Evolutionary conservation across 2,329 filamentous ascomycete genomes (phyloP).

Genomic region (Talaromyces sp.): DNA sequence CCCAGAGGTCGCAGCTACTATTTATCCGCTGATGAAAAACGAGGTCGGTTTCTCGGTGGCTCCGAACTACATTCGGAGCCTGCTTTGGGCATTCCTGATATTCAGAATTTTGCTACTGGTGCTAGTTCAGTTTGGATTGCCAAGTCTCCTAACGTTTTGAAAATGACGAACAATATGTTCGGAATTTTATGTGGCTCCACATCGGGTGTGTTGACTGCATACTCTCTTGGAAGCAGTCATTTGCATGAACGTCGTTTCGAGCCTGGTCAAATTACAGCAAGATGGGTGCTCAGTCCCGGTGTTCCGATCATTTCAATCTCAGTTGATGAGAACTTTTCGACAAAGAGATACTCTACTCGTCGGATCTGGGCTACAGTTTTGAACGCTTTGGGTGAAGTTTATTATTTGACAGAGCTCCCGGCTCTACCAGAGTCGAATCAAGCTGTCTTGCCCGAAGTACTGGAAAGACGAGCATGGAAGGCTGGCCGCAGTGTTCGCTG

Average conservation of each 20-base stretch:
- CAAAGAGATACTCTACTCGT: slow-evolving; percentile 63
- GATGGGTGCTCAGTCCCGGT: slow-evolving; percentile 87
- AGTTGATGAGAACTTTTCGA: slow-evolving; percentile 77
- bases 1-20: slow-evolving; percentile 80
- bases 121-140: slow-evolving; percentile 85
- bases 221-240: slow-evolving; percentile 65
- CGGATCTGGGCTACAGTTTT: slow-evolving; percentile 89
- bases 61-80: slow-evolving; percentile 60
- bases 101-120: slow-evolving; percentile 67
- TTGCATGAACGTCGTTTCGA: slow-evolving; percentile 61
- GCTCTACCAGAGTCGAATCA: slow-evolving; percentile 33
- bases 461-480: slow-evolving; percentile 70
- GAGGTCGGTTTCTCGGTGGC: slow-evolving; percentile 69
- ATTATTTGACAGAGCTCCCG: slow-evolving; percentile 73
- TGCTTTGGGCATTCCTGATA: slow-evolving; percentile 70
- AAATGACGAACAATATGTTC: slow-evolving; percentile 70
- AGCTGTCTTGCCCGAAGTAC: slow-evolving; percentile 47
- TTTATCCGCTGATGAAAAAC: slow-evolving; percentile 68
- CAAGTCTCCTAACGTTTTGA: slow-evolving; percentile 70
- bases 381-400: slow-evolving; percentile 90
- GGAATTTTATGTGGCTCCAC: slow-evolving; percentile 83
- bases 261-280: slow-evolving; percentile 76
- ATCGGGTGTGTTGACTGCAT: slow-evolving; percentile 75
- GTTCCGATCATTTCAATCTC: slow-evolving; percentile 83
- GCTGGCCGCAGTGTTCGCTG: slow-evolving; percentile 76